A percentile compares a stretch with the other conserved stretches of the same genome.
phyloP scores from a whole-genome alignment of 2,329 filamentous ascomycete genomes.

The Lasiodiplodia sp. region DNA sequence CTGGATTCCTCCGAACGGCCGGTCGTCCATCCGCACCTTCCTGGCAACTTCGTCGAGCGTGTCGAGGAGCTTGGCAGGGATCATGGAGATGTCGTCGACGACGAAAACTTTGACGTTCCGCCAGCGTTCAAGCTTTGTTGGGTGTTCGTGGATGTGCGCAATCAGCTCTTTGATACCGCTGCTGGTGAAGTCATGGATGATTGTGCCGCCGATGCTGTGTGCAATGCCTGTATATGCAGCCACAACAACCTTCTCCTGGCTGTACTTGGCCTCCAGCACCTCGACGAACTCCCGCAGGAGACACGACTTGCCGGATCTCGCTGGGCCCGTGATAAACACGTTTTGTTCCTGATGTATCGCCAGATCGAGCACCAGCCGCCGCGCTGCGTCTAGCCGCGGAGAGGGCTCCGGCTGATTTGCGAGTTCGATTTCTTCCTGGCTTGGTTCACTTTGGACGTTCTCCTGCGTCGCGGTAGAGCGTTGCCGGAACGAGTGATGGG shows the following conservation, averaged over 20 bases:
- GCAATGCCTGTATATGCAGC: conserved; percentile 67
- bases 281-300: conserved; percentile 59
- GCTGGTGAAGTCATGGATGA: conserved; percentile 65
- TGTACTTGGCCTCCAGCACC: conserved; percentile 40
- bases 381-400: conserved; percentile 29
- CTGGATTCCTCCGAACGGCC: conserved; percentile 59
- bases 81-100: conserved; percentile 73
- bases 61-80: conserved; percentile 63
- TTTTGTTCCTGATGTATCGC: conserved; percentile 59
- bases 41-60: conserved; percentile 60
- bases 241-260: conserved; percentile 41
- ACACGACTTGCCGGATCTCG: conserved; percentile 66
- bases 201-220: conserved; percentile 63
- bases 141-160: conserved; percentile 8
- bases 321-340: conserved; percentile 70
- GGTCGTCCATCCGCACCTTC: conserved; percentile 37
- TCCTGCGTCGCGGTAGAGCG: not conserved
- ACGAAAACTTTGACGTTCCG: conserved; percentile 56
- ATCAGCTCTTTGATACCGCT: not conserved
- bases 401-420: no score
- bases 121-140: conserved; percentile 39
- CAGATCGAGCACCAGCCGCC: conserved; percentile 54
- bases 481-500: not conserved
- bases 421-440: not conserved
- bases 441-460: not conserved